Percentiles rank a stretch among this genome's conserved stretches.
phyloP scores from a whole-genome alignment of 2,329 filamentous ascomycete species.

The Blastomyces parvus region DNA sequence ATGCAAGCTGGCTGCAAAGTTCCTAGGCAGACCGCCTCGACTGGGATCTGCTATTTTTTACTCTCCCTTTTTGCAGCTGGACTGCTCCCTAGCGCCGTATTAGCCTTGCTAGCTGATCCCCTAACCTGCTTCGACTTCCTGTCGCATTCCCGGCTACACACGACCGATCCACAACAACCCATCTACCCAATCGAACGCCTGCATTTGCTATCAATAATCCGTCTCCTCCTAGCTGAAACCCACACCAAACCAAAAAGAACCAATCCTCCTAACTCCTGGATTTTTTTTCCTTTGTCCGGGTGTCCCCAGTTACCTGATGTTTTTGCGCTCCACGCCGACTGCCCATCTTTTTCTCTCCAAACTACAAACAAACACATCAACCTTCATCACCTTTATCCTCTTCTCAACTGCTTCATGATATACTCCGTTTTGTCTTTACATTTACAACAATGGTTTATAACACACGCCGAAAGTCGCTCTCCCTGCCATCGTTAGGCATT shows the following conservation, averaged over 20 bases:
- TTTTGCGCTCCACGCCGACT: constrained; percentile 2
- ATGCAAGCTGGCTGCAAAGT: neutral
- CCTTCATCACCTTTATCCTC: constrained; percentile 3
- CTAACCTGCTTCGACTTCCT: neutral
- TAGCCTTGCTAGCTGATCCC: neutral
- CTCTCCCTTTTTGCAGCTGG: constrained; percentile 3
- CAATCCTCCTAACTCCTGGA: constrained; percentile 8
- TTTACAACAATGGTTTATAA: constrained; percentile 71
- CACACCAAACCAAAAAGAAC: constrained; percentile 11
- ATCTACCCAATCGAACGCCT: constrained; percentile 11
- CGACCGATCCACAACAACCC: neutral
- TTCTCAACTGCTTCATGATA: constrained; percentile 12
- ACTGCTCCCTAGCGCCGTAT: neutral
- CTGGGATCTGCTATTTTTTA: neutral
- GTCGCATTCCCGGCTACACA: constrained; percentile 4
- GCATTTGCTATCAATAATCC: constrained; percentile 8
- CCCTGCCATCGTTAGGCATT: constrained; percentile 84
- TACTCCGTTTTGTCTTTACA: constrained; percentile 12
- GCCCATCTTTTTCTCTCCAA: neutral
- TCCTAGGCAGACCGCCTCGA: neutral
- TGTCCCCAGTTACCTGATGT: constrained; percentile 1
- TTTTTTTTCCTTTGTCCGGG: constrained; percentile 9
- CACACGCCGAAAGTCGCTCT: constrained; percentile 91
- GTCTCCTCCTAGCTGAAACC: constrained; percentile 12
- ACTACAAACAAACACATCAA: neutral